Evolutionary conservation across 2,329 filamentous ascomycete genomes (phyloP).

Genomic region (Aureobasidium musti): DNA sequence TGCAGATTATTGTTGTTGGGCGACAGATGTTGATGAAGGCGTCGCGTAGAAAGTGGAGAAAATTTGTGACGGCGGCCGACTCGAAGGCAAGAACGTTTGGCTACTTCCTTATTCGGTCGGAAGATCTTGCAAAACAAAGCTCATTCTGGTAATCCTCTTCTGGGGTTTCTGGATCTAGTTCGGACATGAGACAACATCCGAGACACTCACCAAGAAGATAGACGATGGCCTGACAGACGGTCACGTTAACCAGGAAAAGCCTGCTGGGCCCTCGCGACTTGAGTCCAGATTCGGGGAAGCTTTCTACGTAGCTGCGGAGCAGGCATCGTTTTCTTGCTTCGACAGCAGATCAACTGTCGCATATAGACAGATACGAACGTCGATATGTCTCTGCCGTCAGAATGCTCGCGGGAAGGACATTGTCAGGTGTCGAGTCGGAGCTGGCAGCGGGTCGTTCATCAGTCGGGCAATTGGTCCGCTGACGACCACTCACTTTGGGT

Average conservation of each 20-base stretch:
- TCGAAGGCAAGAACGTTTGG: neutral
- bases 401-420: neutral
- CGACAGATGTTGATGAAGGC: neutral
- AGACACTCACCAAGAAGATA: neutral
- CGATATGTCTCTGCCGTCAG: no score
- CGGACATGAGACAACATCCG: constrained; percentile 4
- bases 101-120: constrained; percentile 1
- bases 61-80: neutral
- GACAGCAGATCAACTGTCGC: neutral
- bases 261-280: neutral
- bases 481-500: neutral
- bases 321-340: neutral
- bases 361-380: neutral
- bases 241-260: neutral
- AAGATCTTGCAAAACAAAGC: neutral
- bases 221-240: neutral
- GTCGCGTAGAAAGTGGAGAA: constrained; percentile 8
- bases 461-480: neutral
- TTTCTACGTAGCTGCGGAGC: no score
- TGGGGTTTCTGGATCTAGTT: neutral
- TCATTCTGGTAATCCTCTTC: neutral
- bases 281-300: neutral
- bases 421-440: neutral
- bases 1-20: neutral
- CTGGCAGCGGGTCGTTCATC: neutral